Base-by-base conservation (phyloP, 2,329 filamentous ascomycete species). In the Fusarium setosum region DNA sequence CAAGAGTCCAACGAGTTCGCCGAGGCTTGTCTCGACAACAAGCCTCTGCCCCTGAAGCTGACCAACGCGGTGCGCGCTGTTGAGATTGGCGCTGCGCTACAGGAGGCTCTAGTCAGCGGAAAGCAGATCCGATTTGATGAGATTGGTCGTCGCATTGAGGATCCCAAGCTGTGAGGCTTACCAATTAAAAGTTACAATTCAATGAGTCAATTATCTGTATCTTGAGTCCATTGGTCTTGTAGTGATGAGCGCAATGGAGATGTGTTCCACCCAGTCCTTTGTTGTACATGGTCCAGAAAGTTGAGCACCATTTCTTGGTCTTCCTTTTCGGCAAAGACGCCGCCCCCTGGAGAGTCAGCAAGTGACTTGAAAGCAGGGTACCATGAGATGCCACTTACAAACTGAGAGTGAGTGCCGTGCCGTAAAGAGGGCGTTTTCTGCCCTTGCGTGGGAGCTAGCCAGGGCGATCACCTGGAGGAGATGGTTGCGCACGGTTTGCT, bases 21-120 rank as follows among this genome's bases (percentile, higher is more conserved):
- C 3, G 53, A 63, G 20, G 49, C 59, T 1, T 54, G 53, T 17
- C 42, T 63, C 6, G 62, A 65, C 2, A 23, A 53, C 26, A 65
- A 61, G 26, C 41, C 50, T 2, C 37, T 65, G 3, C 82, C 80
- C 7, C 83, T 65, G 6, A 58, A 58, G n/a, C 32, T 56, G 11
- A 47, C 41, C n/a, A 59, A 55, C 5, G 59, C 59, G 15, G 49
- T 60, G 32, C 51, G 29, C 7, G 54, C 62, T 7, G 53, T 63
- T 15, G 48, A 63, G 18, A 63, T 65, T 11, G 62, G 58, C 2
- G 32, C 50, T 44, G 59, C 59, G 4, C 40, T 65, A 2, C 61
- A 65, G 35, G 61, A 65, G 26, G 52, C 57, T 11, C 49, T 65
- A 12, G 48, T 58, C 2, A 59, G 31, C 17, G 62, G 59, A 12